Base-by-base conservation (phyloP, 495 filamentous ascomycete genomes). In the Haplographium delicatum region DNA sequence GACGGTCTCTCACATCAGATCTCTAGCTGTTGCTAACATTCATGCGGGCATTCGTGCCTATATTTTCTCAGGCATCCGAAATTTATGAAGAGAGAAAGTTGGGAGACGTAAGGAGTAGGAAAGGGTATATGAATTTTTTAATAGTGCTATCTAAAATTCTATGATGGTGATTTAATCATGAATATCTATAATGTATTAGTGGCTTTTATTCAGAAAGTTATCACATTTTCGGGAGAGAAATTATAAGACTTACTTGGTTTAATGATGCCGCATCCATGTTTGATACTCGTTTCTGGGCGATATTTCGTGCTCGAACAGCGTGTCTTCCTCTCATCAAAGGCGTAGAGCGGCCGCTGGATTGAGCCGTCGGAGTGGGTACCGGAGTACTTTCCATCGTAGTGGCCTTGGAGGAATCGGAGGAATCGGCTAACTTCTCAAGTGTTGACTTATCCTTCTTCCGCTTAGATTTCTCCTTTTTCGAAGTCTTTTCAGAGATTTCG, bases 211-310 rank as follows among this genome's bases (percentile, higher is more conserved):
- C 4, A 41, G 19, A 26, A 13, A 35, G 16, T 31, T 22, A 27
- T 8, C n/a, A 3, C 10, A 34, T 16, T n/a, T n/a, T n/a, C n/a
- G 16, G 9, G 39, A 31, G 7, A 52, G 27, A 37, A 30, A 27
- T 31, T 39, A n/a, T n/a, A n/a, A 48, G 41, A 62, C 67, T 65
- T 66, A 88, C 86, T 79, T 91, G 85, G 53, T 88, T 88, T 44
- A 91, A 66, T 5, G 86, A 85, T 57, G 80, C 78, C 28, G 73
- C 70, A 63, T 91, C 83, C 66, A 85, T 71, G 35, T 83, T 73
- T 2, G 87, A 85, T 71, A 79, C 76, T 61, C 76, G 82, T 69
- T 94, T 94, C 57, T 88, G 84, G 31, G 79, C 82, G 59, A 91
- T 91, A 59, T 86, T 83, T 39, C 85, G 73, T 44, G 80, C 72